These are phyloP conservation scores for Rhododendron molle DNA, from an alignment of 148 eudicot species.

Conservation along the genomic window DNA sequence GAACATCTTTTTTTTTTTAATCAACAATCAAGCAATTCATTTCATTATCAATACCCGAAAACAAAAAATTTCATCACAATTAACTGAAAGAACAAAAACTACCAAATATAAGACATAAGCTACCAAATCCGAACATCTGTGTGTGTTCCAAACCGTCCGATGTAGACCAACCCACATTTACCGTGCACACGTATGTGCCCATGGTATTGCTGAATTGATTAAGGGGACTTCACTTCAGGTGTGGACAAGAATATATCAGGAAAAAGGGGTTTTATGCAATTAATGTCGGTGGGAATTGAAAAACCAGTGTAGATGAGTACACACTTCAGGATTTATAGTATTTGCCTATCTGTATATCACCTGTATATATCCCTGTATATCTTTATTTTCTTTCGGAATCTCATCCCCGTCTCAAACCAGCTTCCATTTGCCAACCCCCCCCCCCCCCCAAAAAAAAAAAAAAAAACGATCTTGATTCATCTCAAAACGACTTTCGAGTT, in stretches of 20 bases:
- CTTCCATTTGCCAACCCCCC: background rate
- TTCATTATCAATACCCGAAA: too few species aligned
- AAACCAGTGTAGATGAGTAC: background rate
- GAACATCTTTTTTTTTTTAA: too few species aligned
- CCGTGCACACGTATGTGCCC: too few species aligned
- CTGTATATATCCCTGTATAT: background rate
- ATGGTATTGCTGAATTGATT: background rate
- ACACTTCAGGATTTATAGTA: background rate
- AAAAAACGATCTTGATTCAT: constrained; percentile 13
- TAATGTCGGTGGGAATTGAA: constrained; percentile 13
- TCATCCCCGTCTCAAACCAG: background rate
- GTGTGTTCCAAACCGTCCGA: background rate
- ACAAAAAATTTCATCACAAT: too few species aligned
- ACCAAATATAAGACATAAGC: too few species aligned
- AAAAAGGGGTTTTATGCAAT: background rate
- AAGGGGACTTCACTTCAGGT: background rate
- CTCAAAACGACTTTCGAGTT: background rate
- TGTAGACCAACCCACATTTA: too few species aligned
- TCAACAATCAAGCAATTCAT: too few species aligned
- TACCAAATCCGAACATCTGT: too few species aligned
- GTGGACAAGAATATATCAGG: background rate
- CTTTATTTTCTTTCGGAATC: background rate
- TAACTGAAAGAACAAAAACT: too few species aligned
- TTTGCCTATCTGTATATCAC: background rate
- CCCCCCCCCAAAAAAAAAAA: too few species aligned